Evolutionary conservation across 352 stramenopile species (phyloP), one percentile per base, ranked within the genome.

Genomic region (Globisporangium nunn): DNA sequence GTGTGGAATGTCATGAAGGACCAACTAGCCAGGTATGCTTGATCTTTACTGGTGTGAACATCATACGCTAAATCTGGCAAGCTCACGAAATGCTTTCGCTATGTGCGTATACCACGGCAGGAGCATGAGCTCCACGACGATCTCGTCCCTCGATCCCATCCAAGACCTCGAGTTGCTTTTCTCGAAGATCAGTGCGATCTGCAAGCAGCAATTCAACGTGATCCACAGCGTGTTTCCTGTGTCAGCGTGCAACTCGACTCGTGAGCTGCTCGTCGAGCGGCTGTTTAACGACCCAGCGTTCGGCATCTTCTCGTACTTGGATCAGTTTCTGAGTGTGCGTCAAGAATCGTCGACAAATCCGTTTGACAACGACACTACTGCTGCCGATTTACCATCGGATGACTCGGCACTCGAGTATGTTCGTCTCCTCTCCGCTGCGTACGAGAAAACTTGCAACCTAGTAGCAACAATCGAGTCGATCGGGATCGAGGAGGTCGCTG

Each of bases 1-100:
- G 81, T 93, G 33, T 93, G 83, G 83, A 93, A 93, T 53, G 74
- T 93, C 43, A 84, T 91, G 62, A 88, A 87, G 46, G 77, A 90
- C 33, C 67, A 63, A 10, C 63, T 93, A 10, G 72, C 75, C 6
- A 87, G 78, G 68, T 76, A 60, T 41, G 63, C 68, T 0, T 7
- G 1, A 15, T 10, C 5, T 3, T 33, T 31, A 46, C 3, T 47
- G 14, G 15, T 6, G 47, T 10, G 23, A 17, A 2, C 23, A 23
- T 3, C 28, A 6, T 31, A 31, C n/a, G 23, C 23, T 15, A 1
- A 15, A 11, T 8, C 33, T 37, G 33, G 10, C 33, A 1, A 37
- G 10, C 37, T 43, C 37, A 17, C 11, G 11, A 43, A 23, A 3
- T 17, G 44, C 6, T 11, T 14, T 11, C 5, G 4, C 3, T 12